These are phyloP conservation scores for Ceratocystis variospora DNA, from an alignment of 2,329 filamentous ascomycete species.

Conservation along the genomic window DNA sequence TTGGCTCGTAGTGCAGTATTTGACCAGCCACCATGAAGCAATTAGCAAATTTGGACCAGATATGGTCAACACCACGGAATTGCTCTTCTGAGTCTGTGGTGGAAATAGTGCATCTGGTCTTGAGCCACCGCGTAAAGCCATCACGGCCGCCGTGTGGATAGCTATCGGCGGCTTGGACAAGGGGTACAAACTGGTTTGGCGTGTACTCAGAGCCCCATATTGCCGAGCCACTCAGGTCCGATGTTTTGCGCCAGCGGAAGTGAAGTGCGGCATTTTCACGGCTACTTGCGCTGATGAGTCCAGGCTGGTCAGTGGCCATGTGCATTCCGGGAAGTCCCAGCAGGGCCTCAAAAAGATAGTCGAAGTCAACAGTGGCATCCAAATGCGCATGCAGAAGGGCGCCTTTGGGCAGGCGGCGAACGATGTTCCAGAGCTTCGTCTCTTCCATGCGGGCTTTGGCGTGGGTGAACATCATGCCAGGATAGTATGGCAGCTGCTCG, in stretches of 20 bases:
- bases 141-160: conserved; percentile 59
- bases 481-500: conserved; percentile 53
- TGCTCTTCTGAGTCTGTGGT: conserved; percentile 61
- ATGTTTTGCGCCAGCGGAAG: conserved; percentile 45
- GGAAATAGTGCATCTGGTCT: conserved; percentile 56
- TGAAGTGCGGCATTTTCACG: conserved; percentile 41
- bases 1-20: conserved; percentile 79
- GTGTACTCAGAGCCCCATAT: conserved; percentile 56
- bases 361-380: conserved; percentile 81
- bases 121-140: conserved; percentile 68
- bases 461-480: conserved; percentile 86
- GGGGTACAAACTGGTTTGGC: conserved; percentile 42
- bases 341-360: conserved; percentile 60
- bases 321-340: conserved; percentile 62
- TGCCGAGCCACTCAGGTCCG: conserved; percentile 24
- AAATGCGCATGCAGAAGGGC: conserved; percentile 74
- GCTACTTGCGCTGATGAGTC: conserved; percentile 38
- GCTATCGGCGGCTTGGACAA: conserved; percentile 50
- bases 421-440: conserved; percentile 73
- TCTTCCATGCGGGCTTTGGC: conserved; percentile 76
- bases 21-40: conserved; percentile 62
- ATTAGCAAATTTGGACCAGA: conserved; percentile 69
- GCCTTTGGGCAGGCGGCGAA: conserved; percentile 80
- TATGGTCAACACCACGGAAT: conserved; percentile 67
- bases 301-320: conserved; percentile 44